Evolutionary conservation across 2,329 filamentous ascomycete species (phyloP), one percentile per base, ranked within the genome.

Genomic region (Colletotrichum brevisporum): DNA sequence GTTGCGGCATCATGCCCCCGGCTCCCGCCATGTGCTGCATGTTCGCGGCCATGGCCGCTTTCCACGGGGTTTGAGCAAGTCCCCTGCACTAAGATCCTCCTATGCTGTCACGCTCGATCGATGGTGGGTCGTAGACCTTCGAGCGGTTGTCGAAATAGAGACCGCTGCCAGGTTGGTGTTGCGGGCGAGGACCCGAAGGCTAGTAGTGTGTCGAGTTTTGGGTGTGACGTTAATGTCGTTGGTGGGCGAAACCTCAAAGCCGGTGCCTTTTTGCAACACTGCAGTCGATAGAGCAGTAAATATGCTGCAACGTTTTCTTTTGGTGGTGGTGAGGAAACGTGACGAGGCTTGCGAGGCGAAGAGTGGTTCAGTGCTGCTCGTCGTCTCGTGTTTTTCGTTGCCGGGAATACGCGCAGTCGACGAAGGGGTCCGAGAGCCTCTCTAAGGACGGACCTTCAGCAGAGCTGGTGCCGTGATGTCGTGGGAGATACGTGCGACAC

Each of bases 31-130:
- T 88, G 75, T 87, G 86, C 78, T 85, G 84, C 80, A 89, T 85
- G 74, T 88, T 89, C 76, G 84, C 86, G 81, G 87, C 87, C 87
- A 90, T 89, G 79, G 84, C 85, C 82, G 84, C 84, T 73, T 70
- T 68, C 59, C 61, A 72, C 67, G 58, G 67, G 69, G 31, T 69
- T 71, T 21, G 53, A 62, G 71, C 58, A 71, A 70, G 54, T 66
- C 48, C 51, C 48, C 55, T 60, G 27, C 62, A 39, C 15, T 39
- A 43, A 41, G 59, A 9, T 54, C 39, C 39, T 54, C 36, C 39
- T 50, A 55, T 45, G 21, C n/a, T 54, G 57, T 31, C 39, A 18
- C 53, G 24, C 58, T 69, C 63, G 70, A 63, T 57, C 67, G 61
- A 63, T 53, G 31, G 50, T 39, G 31, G 41, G 24, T 45, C 43